A percentile compares a stretch with the other conserved stretches of the same genome.
phyloP scores from a whole-genome alignment of 768 basidiomycete genomes.

The Leucogyrophana mollusca region DNA sequence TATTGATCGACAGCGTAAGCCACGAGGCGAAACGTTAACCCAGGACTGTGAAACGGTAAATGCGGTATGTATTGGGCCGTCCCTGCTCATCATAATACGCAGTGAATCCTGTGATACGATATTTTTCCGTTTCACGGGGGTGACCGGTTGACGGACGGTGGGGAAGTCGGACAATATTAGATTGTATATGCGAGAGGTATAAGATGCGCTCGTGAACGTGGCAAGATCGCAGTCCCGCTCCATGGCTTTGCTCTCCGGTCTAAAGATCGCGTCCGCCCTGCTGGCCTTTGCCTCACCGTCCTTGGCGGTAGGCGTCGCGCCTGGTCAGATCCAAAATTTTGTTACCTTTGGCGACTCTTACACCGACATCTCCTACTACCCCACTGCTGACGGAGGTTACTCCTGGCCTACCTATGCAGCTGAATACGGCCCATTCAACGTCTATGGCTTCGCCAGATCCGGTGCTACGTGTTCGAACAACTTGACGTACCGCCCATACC shows the following conservation, averaged over 20 bases:
- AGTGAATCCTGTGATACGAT: neutral
- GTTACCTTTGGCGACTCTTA: conserved; percentile 65
- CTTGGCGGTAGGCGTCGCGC: conserved; percentile 17
- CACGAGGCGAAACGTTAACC: neutral
- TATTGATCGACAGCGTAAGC: neutral
- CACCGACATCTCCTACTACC: conserved; percentile 40
- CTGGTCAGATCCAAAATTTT: conserved; percentile 50
- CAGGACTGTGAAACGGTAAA: neutral
- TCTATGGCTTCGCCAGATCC: conserved; percentile 54
- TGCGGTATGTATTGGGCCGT: neutral
- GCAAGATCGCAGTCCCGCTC: neutral
- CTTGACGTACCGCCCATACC: conserved; percentile 52
- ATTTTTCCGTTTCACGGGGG: neutral
- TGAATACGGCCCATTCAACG: conserved; percentile 44
- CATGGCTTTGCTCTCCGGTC: neutral
- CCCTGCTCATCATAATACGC: neutral
- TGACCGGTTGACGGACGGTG: neutral
- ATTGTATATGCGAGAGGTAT: neutral
- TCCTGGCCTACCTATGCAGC: conserved; percentile 59
- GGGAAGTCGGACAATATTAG: neutral
- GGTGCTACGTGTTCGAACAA: conserved; percentile 63
- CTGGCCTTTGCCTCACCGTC: neutral
- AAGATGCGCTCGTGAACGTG: neutral
- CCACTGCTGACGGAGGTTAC: conserved; percentile 32
- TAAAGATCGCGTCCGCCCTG: neutral